Percentiles rank a stretch among this genome's conserved stretches.
Conservation (phyloP, 768 basidiomycete species). For the Trametes meyenii region DNA sequence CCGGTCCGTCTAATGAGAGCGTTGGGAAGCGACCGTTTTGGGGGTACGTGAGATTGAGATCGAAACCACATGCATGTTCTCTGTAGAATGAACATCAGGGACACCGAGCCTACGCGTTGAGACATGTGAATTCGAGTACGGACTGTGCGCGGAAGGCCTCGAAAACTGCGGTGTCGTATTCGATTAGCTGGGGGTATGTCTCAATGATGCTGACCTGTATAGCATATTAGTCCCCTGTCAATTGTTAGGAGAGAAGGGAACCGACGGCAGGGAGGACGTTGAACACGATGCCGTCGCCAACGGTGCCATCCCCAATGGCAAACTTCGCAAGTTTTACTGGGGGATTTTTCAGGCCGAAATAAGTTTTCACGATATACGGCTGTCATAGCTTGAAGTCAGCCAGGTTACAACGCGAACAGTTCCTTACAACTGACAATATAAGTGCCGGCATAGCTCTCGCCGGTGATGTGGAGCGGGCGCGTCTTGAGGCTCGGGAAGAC, state of each 20-base stretch:
- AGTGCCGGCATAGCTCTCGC: constrained; percentile 76
- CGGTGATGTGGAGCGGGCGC: constrained; percentile 68
- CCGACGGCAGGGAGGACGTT: constrained; percentile 59
- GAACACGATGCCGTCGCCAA: constrained; percentile 54
- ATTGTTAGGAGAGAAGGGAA: background rate
- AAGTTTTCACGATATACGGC: constrained; percentile 78
- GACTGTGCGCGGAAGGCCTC: constrained; percentile 71
- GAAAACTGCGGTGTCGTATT: constrained; percentile 65
- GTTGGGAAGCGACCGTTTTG: constrained; percentile 55
- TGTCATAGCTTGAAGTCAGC: too few species aligned
- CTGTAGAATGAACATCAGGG: constrained; percentile 36
- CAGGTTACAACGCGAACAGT: background rate
- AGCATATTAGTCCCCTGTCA: background rate
- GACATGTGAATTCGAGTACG: constrained; percentile 28
- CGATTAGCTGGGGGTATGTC: constrained; percentile 76
- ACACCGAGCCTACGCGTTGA: background rate
- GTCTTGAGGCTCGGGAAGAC: constrained; percentile 71
- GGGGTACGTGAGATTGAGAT: constrained; percentile 71
- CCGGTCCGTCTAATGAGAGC: constrained; percentile 8
- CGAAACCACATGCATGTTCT: constrained; percentile 60
- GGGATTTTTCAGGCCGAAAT: constrained; percentile 62
- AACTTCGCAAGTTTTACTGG: constrained; percentile 71
- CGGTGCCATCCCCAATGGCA: constrained; percentile 69
- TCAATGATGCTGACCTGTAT: constrained; percentile 57
- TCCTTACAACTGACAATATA: constrained; percentile 54